Percentiles rank a stretch among this genome's conserved stretches.
Conservation (phyloP, 2,329 filamentous ascomycete genomes). For the Fusarium equiseti region DNA sequence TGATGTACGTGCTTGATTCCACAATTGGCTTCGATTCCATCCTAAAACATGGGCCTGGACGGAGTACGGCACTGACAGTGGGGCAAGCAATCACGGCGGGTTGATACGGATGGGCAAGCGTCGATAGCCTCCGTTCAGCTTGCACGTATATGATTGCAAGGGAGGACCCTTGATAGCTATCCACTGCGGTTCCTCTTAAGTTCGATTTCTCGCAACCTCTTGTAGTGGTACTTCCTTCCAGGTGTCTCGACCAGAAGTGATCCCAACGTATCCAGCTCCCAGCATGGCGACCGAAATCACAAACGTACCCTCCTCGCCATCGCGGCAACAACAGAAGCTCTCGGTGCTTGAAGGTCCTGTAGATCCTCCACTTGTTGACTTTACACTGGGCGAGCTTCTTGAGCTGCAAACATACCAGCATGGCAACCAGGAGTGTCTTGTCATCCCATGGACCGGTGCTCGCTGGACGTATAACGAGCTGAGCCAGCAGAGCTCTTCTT, state of each 20-base stretch:
- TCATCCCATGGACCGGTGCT: slow-evolving; percentile 81
- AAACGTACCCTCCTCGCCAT: slow-evolving; percentile 47
- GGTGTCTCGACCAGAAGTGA: background rate
- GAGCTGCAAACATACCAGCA: slow-evolving; percentile 77
- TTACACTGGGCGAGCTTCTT: slow-evolving; percentile 79
- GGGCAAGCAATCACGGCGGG: slow-evolving; percentile 39
- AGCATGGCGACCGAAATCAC: slow-evolving; percentile 50
- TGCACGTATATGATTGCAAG: slow-evolving; percentile 34
- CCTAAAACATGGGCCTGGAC: slow-evolving; percentile 34
- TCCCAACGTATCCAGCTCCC: slow-evolving; percentile 6
- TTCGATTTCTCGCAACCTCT: slow-evolving; percentile 1
- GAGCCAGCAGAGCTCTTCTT: slow-evolving; percentile 69
- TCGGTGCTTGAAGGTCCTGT: slow-evolving; percentile 76
- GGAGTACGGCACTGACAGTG: slow-evolving; percentile 38
- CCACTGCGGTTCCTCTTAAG: slow-evolving; percentile 4
- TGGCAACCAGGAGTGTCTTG: slow-evolving; percentile 74
- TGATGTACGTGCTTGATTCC: slow-evolving; percentile 22
- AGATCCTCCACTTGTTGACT: slow-evolving; percentile 75
- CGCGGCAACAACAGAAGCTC: slow-evolving; percentile 54
- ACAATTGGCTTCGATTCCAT: slow-evolving; percentile 31
- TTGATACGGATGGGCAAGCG: slow-evolving; percentile 39
- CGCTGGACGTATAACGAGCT: slow-evolving; percentile 79
- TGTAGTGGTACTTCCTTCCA: background rate
- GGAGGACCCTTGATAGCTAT: slow-evolving; percentile 24
- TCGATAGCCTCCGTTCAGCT: slow-evolving; percentile 32